Base-by-base conservation (phyloP, 2,329 filamentous ascomycete species). In the Pseudogymnoascus sp. region DNA sequence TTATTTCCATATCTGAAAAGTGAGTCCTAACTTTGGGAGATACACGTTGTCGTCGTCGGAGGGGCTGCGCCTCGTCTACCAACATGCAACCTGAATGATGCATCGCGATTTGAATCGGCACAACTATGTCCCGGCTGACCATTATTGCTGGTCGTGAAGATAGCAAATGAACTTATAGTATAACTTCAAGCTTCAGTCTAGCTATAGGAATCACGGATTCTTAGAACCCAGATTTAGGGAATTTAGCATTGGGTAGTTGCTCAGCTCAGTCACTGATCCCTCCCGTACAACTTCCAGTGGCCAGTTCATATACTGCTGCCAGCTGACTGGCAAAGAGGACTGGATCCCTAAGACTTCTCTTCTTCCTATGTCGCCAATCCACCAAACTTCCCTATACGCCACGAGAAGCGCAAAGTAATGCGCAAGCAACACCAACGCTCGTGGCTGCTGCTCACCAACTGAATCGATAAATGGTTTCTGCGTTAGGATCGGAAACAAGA, bases 321-420 rank as follows among this genome's bases (percentile, higher is more conserved):
- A 67, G 21, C 64, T 40, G 33, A 58, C 61, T 11, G 54, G 60
- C 26, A 67, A 26, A 17, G 61, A 50, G 2, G 15, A 59, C 39
- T 64, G 47, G 26, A 65, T 67, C 2, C 61, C 64, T 11, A 60
- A 58, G n/a, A 64, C 59, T 39, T 66, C 66, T 24, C 63, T 54
- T 31, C 63, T 39, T 10, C 60, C 69, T 61, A 71, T 71, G 24
- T 64, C 67, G 15, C 63, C 61, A 57, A 73, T 68, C 73, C 72
- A 74, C 73, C 72, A 74, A 37, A 74, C 66, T n/a, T 68, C 67
- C 31, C 69, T 68, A 29, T 72, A 50, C 36, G 71, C 63, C 60
- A 69, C 67, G 11, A 74, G 65, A 11, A 74, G 61, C 0, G 72
- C 69, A 62, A 73, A 68, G 68, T 70, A 74, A 64, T 74, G 69